Base-by-base conservation (phyloP, 2,329 filamentous ascomycete species). In the Cryphonectria carpinicola region DNA sequence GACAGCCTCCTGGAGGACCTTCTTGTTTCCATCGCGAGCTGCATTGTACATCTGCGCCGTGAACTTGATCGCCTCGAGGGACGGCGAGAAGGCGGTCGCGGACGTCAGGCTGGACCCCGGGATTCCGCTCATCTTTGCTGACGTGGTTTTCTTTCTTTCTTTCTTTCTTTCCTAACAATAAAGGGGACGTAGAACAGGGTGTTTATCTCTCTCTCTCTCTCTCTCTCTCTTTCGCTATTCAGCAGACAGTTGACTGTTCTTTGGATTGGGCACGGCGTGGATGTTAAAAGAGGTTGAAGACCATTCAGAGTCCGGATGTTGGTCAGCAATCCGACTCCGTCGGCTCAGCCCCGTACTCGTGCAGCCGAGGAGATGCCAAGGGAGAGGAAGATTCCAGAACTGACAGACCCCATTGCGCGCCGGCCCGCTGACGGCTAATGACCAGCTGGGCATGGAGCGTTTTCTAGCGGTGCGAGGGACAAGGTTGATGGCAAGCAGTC, bases 31-130 rank as follows among this genome's bases (percentile, higher is more conserved):
- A 25, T 80, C 77, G 43, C 91, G 86, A 1, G 91, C 90, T 37
- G 89, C 86, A 74, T 92, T 86, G 81, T 91, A 93, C 81, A 93
- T 87, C 73, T 86, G 87, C 11, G 84, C 82, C 2, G 91, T 91
- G 49, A 94, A 85, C 10, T 87, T 89, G 66, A 93, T 83, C 56
- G 88, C 90, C 77, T 89, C 90, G 0, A 89, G 88, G 0, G 90
- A 88, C 7, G 92, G 82, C 28, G 74, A 69, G 10, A 69, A 49
- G 54, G 54, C 65, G 11, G 56, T 46, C n/a, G 68, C 68, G 10
- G 61, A 54, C 19, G 66, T 68, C 8, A 68, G 54, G 63, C 58
- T 60, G 43, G 37, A 41, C 25, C 54, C 65, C 6, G 46, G 5
- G 25, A 37, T 58, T 6, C 41, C 46, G 58, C 58, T 61, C 58